Conservation (phyloP, 2,329 filamentous ascomycete genomes). For the Dothistroma septosporum region DNA sequence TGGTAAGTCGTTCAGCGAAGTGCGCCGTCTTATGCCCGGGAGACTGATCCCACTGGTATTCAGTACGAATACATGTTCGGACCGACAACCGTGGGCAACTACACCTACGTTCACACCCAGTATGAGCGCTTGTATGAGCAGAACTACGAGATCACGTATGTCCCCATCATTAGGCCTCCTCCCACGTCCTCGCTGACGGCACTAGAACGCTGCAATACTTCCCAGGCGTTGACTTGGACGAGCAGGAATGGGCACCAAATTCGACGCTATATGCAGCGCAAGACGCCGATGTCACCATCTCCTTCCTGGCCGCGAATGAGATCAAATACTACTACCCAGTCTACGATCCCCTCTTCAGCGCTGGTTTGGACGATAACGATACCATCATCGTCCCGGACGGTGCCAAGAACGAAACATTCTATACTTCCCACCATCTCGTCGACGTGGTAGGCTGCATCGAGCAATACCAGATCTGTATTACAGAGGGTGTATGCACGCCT, state of each 20-base stretch:
- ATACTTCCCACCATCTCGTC: background rate
- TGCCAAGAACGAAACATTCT: background rate
- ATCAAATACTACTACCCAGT: conserved; percentile 1
- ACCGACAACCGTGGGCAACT: background rate
- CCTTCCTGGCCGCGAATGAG: background rate
- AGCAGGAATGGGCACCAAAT: background rate
- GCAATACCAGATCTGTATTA: conserved; percentile 1
- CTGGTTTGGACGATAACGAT: background rate
- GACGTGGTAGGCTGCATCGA: background rate
- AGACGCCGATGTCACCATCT: conserved; percentile 1
- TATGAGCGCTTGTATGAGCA: background rate
- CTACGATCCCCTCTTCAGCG: conserved; percentile 4
- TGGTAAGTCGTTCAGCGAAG: background rate
- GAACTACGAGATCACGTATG: background rate
- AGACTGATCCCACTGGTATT: no score
- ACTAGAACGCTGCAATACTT: background rate
- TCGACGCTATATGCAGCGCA: background rate
- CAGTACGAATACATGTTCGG: background rate
- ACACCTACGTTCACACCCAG: background rate
- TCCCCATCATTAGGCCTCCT: background rate
- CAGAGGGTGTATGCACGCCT: background rate
- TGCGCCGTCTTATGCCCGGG: no score
- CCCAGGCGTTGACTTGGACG: background rate
- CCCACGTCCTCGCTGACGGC: background rate
- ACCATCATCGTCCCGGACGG: background rate